Evolutionary conservation across 1,284 basidiomycete genomes (phyloP).

Genomic region (Austropuccinia psidii): DNA sequence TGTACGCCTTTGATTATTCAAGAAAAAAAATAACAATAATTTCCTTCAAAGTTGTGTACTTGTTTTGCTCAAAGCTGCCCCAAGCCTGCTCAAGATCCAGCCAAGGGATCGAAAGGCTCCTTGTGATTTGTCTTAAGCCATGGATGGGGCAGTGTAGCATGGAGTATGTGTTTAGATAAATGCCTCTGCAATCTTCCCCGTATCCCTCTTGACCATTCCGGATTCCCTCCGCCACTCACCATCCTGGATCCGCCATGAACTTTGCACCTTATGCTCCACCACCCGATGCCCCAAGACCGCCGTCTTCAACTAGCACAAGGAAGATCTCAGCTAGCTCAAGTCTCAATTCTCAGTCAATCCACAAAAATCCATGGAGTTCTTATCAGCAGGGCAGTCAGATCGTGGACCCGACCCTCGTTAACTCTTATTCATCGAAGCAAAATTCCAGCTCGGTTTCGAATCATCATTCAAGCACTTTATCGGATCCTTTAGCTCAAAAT

Average conservation of each 20-base stretch:
- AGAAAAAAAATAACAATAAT: too few species aligned
- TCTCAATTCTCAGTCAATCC: neutral
- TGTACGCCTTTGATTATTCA: too few species aligned
- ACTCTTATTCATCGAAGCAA: neutral
- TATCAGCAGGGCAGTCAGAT: constrained; percentile 13
- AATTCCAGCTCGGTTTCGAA: neutral
- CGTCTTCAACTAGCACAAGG: neutral
- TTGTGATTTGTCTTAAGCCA: too few species aligned
- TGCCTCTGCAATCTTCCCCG: too few species aligned
- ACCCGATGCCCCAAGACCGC: constrained; percentile 20
- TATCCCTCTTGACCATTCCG: too few species aligned
- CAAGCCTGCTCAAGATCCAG: too few species aligned
- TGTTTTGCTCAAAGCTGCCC: too few species aligned
- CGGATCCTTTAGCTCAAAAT: neutral
- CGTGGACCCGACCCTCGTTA: neutral
- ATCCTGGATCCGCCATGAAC: constrained; percentile 11
- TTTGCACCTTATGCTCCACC: constrained; percentile 35
- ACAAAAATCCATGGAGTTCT: constrained; percentile 30
- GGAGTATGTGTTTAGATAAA: too few species aligned
- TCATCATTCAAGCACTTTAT: neutral
- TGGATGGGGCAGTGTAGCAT: too few species aligned
- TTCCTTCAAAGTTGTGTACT: too few species aligned
- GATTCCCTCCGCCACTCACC: neutral
- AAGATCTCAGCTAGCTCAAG: neutral
- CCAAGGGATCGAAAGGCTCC: too few species aligned